Conservation (phyloP, 2,329 filamentous ascomycete genomes). For the Fusarium sp. region DNA sequence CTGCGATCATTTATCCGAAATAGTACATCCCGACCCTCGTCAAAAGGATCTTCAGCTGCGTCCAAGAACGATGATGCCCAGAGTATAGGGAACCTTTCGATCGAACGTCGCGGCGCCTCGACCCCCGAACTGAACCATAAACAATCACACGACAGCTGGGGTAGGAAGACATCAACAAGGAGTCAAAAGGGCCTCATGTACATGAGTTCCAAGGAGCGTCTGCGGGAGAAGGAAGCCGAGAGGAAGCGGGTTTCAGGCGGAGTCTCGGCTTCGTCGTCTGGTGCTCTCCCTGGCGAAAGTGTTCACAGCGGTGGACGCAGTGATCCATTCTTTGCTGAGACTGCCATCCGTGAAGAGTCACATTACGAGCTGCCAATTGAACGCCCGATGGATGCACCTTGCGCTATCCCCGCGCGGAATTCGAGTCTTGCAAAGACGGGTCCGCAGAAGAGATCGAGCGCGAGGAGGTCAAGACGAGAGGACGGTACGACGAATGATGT, state of each 20-base stretch:
- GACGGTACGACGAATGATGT: conserved; percentile 49
- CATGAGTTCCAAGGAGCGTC: conserved; percentile 75
- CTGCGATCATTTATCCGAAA: conserved; percentile 68
- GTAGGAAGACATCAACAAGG: conserved; percentile 62
- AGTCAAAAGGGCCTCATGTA: conserved; percentile 71
- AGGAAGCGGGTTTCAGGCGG: conserved; percentile 59
- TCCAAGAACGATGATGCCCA: conserved; percentile 66
- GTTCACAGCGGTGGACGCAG: conserved; percentile 50
- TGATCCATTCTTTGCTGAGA: conserved; percentile 62
- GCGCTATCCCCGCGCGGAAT: conserved; percentile 71
- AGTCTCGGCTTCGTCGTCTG: conserved; percentile 29
- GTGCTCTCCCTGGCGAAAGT: conserved; percentile 51
- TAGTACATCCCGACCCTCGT: conserved; percentile 64
- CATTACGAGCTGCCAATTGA: conserved; percentile 42
- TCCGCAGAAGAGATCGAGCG: conserved; percentile 62
- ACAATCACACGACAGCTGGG: conserved; percentile 70
- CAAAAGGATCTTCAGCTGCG: conserved; percentile 61
- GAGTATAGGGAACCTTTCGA: conserved; percentile 71
- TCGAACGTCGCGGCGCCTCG: conserved; percentile 64
- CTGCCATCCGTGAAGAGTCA: conserved; percentile 65
- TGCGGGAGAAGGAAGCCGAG: conserved; percentile 70
- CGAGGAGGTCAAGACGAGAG: conserved; percentile 59
- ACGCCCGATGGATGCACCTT: conserved; percentile 50
- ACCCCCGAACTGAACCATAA: conserved; percentile 61
- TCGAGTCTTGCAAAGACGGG: conserved; percentile 72